Evolutionary conservation across 1,284 basidiomycete species (phyloP).

Genomic region (Boletus chippewaensis): DNA sequence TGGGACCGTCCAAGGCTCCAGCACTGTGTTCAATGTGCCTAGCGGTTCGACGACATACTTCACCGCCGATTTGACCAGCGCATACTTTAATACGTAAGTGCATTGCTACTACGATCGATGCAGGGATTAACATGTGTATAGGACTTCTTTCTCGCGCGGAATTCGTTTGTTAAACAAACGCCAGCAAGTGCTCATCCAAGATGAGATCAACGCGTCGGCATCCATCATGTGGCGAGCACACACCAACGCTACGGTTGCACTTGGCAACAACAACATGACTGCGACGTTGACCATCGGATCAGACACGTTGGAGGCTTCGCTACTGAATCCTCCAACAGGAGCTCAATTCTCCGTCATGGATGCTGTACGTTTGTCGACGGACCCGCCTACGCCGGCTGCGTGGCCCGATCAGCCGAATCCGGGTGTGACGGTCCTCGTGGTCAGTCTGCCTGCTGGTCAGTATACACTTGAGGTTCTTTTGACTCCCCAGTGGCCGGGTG

Average conservation of each 20-base stretch:
- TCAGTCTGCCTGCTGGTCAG: slow-evolving; percentile 64
- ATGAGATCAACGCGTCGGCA: slow-evolving; percentile 64
- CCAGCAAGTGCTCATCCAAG: slow-evolving; percentile 87
- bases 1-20: slow-evolving; percentile 72
- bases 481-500: slow-evolving; percentile 77
- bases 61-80: slow-evolving; percentile 71
- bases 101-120: slow-evolving; percentile 5
- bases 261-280: slow-evolving; percentile 48
- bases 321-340: slow-evolving; percentile 57
- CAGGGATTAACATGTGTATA: slow-evolving; percentile 19
- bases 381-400: slow-evolving; percentile 53
- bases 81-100: slow-evolving; percentile 73
- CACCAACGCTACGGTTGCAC: slow-evolving; percentile 71
- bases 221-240: slow-evolving; percentile 90
- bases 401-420: slow-evolving; percentile 69
- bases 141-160: slow-evolving; percentile 75
- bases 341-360: slow-evolving; percentile 44
- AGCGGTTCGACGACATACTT: slow-evolving; percentile 79
- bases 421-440: slow-evolving; percentile 74
- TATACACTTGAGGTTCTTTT: slow-evolving; percentile 77
- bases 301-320: slow-evolving; percentile 41
- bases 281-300: slow-evolving; percentile 47
- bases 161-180: slow-evolving; percentile 83
- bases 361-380: slow-evolving; percentile 52
- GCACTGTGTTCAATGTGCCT: slow-evolving; percentile 59